Base-by-base conservation (phyloP, 495 filamentous ascomycete species). In the Choiromyces venosus region DNA sequence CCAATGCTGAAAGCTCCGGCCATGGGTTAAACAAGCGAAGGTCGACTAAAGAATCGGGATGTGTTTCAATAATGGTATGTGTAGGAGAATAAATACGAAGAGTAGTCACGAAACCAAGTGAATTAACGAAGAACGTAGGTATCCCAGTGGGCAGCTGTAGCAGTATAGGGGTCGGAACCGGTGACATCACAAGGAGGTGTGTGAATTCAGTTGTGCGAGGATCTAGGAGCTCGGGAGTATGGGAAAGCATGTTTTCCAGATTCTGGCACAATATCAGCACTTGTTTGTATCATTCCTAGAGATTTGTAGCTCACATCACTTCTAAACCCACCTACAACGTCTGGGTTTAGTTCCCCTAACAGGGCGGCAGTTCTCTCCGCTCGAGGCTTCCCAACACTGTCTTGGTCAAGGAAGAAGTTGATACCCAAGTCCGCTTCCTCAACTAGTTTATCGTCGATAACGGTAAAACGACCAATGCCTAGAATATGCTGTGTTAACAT, bases 31-130 rank as follows among this genome's bases (percentile, higher is more conserved):
- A 83, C 37, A 98, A 85, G 52, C 96, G 90, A 69, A 99, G 86
- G 74, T 99, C 96, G 61, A 91, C 88, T 61, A 92, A 90, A 37
- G 92, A 89, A 73, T 97, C 94, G 1, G 96, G 95, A 78, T 99
- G 95, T 37, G 94, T 97, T 81, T 99, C 94, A 78, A 98, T 92
- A 77, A 98, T 92, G n/a, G 93, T 93, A 76, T 96, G 97, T 37
- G 67, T 74, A 35, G 74, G 71, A 29, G 71, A 37, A 2, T 72
- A 73, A 21, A 81, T 71, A 2, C 79, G 76, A n/a, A 81, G 94
- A 44, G 90, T 90, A 2, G 93, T 91, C 81, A 92, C 93, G 84
- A 96, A 97, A 5, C 95, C 95, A 40, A 93, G 86, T 35, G 90
- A 97, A 80, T 95, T 91, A 71, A 98, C 87, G 19, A 95, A 83